Base-by-base conservation (phyloP, 2,329 filamentous ascomycete species). In the Calycina marina region DNA sequence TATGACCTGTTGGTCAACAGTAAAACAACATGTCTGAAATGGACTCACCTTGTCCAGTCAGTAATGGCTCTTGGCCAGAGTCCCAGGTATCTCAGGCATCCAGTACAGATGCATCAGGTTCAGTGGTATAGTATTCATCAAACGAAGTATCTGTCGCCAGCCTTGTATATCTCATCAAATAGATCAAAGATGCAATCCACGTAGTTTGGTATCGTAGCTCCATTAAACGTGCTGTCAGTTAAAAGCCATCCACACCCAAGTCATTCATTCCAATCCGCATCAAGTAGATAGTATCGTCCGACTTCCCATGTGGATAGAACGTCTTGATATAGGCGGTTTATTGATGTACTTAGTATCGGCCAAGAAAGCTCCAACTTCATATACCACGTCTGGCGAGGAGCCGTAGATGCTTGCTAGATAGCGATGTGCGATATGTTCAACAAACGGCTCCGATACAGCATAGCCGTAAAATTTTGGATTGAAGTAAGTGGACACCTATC, bases 231-330 rank as follows among this genome's bases (percentile, higher is more conserved):
- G 14, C 61, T 62, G 48, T 83, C 76, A 4, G 65, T 71, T 18
- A 86, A 52, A 48, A 85, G 77, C 6, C 67, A 76, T 31, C 62
- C 55, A 35, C 60, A 62, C 14, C 80, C 79, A 6, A 88, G 47
- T 90, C 81, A 49, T 88, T 88, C 14, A 79, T 85, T 3, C 81
- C 81, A 45, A 86, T 84, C 77, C 77, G 86, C 31, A 86, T 66
- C 1, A 72, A 65, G 47, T 84, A 86, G 2, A 82, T 72, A 0
- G 78, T 82, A 40, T 74, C 72, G 17, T 67, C 55, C 2, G 63
- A 44, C 2, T 59, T 62, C 28, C 62, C 54, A 40, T 60, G 45
- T 0, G 54, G 52, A 40, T 62, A 67, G 4, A 68, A 50, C 2
- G 56, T 50, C 35, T 55, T 50, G 32, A 53, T 51, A 2, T 40